Conservation (phyloP, 352 stramenopile genomes). For the Pythium aquatile region DNA sequence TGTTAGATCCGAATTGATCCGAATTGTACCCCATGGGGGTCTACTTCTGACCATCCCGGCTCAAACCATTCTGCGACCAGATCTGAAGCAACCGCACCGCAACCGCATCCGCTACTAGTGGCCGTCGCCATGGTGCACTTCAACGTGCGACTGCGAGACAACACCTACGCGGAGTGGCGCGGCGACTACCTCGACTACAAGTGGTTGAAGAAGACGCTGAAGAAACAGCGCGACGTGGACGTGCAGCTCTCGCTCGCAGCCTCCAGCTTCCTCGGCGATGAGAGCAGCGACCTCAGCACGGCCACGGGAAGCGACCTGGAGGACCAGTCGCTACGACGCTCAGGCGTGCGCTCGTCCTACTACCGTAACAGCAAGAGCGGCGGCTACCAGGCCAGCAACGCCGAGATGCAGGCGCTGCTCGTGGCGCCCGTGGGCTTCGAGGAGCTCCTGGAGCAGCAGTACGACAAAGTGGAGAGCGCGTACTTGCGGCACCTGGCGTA, state of each 20-base stretch:
- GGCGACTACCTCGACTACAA: constrained; percentile 91
- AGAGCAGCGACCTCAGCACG: constrained; percentile 14
- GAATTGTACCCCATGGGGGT: not conserved
- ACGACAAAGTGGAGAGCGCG: constrained; percentile 91
- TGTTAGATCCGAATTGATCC: too few species aligned
- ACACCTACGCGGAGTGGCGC: constrained; percentile 86
- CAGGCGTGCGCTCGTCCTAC: not conserved
- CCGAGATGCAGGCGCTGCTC: constrained; percentile 35
- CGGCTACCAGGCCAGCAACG: constrained; percentile 17
- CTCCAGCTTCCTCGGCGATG: not conserved
- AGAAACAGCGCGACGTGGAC: constrained; percentile 52
- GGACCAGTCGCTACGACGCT: not conserved
- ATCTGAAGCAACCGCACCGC: not conserved
- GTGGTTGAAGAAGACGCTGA: constrained; percentile 81
- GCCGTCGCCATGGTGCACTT: constrained; percentile 67
- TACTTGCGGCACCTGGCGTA: constrained; percentile 87
- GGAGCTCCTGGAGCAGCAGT: constrained; percentile 75
- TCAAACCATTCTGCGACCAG: not conserved
- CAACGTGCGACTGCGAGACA: constrained; percentile 72
- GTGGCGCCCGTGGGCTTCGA: constrained; percentile 66
- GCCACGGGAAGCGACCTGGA: constrained; percentile 7
- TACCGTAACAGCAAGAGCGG: not conserved
- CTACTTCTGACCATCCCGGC: not conserved
- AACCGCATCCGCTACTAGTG: not conserved
- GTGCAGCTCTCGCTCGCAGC: constrained; percentile 26